Evolutionary conservation across 768 basidiomycete species (phyloP), one percentile per base, ranked within the genome.

Genomic region (Piloderma croceum): DNA sequence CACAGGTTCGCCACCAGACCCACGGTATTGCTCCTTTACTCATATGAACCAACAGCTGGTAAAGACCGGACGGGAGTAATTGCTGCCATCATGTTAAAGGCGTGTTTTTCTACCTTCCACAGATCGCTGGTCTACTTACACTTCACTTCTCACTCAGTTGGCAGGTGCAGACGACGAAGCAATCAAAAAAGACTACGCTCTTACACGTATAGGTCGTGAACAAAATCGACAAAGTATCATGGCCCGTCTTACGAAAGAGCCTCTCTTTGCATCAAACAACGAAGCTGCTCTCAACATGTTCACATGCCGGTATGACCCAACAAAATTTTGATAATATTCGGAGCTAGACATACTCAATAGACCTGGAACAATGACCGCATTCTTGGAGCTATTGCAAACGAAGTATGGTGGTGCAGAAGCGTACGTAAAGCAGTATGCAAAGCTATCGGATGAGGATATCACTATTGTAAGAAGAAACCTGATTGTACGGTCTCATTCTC

Each of bases 251-350:
- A 62, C 70, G 7, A 79, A 79, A 50, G 82, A 86, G 43, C 83
- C 87, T 0, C 44, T 84, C 10, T 89, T 89, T 48, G 79, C 82
- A 2, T 70, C 78, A 5, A 82, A 87, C 49, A 76, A 71, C 31
- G 76, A 83, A 41, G 83, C 84, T 18, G 84, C 84, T 2, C 64
- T 86, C n/a, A 88, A 85, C 45, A 85, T 89, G 83, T 77, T 90
- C 38, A 77, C 81, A 4, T 88, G 84, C 49, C 74, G 81, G 86
- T 84, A 54, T 38, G 73, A 48, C 21, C n/a, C n/a, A n/a, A n/a
- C n/a, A n/a, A n/a, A 20, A 11, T 31, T 7, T 24, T 31, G 34
- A 39, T 40, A 3, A 4, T 21, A 36, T 27, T 25, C 34, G 38
- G 34, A 15, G 45, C 34, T 37, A 46, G 20, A 15, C 10, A 23